Base-by-base conservation (phyloP, 495 filamentous ascomycete genomes). In the Cenococcum geophilum region DNA sequence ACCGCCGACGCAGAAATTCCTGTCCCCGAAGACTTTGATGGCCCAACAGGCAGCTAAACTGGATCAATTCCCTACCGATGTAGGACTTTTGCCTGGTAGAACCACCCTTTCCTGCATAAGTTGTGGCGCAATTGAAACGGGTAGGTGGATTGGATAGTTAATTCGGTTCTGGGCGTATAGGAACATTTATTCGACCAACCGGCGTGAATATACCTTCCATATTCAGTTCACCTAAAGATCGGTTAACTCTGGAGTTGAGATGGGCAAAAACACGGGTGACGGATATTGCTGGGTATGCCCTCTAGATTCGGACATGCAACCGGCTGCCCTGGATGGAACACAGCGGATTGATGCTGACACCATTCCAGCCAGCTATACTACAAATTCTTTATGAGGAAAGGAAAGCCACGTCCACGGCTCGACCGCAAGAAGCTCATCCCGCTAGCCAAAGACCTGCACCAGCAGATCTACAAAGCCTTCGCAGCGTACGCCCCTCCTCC, bases 401-500 rank as follows among this genome's bases (percentile, higher is more conserved):
- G 67, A 60, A 80, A 79, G 12, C 77, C 83, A 1, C 67, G 70
- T 10, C 69, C 79, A 64, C 77, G 76, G 61, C 60, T 77, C 36
- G 69, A 78, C 11, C 74, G 74, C 12, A 64, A 72, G 34, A 56
- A 71, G 36, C 72, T 79, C 25, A 75, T 77, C 14, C 74, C 77
- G 18, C 76, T 75, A 10, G 87, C 84, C 14, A 75, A 80, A 55
- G 76, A 76, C 0, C 74, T 93, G 12, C 86, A 95, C 69, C 64
- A 75, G 22, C 69, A 77, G 62, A 88, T 95, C 84, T 87, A 88
- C 66, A 79, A 79, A 58, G 84, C 87, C 9, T 81, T 92, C 59
- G 89, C 90, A 79, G 82, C 12, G 88, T 52, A 52, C 5, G 49
- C 8, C 21, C 23, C 84, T 61, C 83, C 92, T n/a, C 72, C 72